These are phyloP conservation scores for Falciphora oryzae DNA, from an alignment of 2,329 filamentous ascomycete genomes.

Conservation along the genomic window DNA sequence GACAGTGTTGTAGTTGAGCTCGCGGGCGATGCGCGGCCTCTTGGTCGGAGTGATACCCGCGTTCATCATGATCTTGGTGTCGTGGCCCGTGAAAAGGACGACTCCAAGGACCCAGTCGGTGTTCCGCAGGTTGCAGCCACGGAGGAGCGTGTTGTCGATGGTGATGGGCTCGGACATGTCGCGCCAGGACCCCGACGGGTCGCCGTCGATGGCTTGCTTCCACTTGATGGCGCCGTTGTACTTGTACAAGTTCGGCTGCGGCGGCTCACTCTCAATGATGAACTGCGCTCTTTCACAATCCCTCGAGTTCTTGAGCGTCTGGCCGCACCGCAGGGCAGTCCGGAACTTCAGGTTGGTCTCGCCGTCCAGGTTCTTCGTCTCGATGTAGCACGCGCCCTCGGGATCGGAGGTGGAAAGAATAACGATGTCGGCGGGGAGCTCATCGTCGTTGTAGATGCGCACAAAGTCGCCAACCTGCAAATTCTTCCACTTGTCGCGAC, in stretches of 20 bases:
- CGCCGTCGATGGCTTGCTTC: conserved; percentile 62
- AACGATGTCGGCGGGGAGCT: conserved; percentile 88
- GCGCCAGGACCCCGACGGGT: conserved; percentile 55
- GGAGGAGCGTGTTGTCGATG: conserved; percentile 91
- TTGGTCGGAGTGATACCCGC: conserved; percentile 93
- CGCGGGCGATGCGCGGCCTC: conserved; percentile 81
- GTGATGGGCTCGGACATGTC: conserved; percentile 89
- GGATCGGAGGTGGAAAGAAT: conserved; percentile 89
- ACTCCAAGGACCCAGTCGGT: conserved; percentile 94
- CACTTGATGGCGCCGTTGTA: conserved; percentile 89
- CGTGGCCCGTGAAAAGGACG: conserved; percentile 88
- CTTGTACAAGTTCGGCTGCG: conserved; percentile 90
- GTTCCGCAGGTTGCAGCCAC: conserved; percentile 89
- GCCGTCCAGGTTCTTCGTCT: conserved; percentile 96
- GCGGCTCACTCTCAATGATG: conserved; percentile 79
- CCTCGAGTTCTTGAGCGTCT: conserved; percentile 75
- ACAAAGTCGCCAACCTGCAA: conserved; percentile 94
- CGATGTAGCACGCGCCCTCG: conserved; percentile 93
- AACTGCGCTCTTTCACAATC: conserved; percentile 92
- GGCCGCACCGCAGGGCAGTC: conserved; percentile 80
- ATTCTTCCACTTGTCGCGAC: conserved; percentile 92
- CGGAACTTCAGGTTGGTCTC: conserved; percentile 97
- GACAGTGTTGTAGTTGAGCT: conserved; percentile 95
- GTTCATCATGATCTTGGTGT: conserved; percentile 99
- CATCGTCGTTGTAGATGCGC: conserved; percentile 92